These are phyloP conservation scores for Linnemannia elongata DNA, from an alignment of 192 early-diverging fungal species.

Conservation along the genomic window DNA sequence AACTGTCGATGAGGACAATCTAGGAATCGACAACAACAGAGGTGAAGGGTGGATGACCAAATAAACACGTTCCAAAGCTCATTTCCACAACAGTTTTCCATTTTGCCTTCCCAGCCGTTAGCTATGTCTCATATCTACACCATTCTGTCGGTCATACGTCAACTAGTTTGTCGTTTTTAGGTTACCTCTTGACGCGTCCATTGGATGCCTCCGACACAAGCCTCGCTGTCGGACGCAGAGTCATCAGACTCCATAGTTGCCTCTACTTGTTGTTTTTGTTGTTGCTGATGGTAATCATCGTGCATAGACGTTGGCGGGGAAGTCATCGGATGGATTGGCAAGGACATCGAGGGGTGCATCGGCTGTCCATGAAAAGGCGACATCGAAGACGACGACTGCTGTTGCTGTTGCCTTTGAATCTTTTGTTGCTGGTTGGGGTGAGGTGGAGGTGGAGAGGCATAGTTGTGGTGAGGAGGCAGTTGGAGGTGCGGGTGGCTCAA, in stretches of 20 bases:
- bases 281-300: neutral
- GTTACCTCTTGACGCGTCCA: slow-evolving; percentile 52
- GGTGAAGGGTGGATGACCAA: neutral
- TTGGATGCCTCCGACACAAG: slow-evolving; percentile 2
- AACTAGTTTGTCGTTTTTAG: neutral
- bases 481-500: slow-evolving; percentile 20
- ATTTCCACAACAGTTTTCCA: neutral
- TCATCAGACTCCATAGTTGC: slow-evolving; percentile 34
- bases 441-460: slow-evolving; percentile 29
- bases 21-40: neutral
- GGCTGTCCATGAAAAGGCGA: neutral
- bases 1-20: neutral
- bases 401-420: slow-evolving; percentile 2
- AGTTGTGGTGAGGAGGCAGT: slow-evolving; percentile 15
- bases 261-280: slow-evolving; percentile 1
- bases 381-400: neutral
- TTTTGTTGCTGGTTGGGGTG: slow-evolving; percentile 13
- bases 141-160: neutral
- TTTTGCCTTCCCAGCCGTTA: neutral
- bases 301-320: slow-evolving; percentile 10
- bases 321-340: neutral
- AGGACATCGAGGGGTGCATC: slow-evolving; percentile 27
- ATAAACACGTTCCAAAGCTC: neutral
- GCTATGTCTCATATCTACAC: neutral
- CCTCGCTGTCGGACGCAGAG: slow-evolving; percentile 31